A percentile compares a stretch with the other conserved stretches of the same genome.
Evolutionary conservation across 1,139 yeast genomes (phyloP).

Genomic region (Saccharomycopsis phalli): DNA sequence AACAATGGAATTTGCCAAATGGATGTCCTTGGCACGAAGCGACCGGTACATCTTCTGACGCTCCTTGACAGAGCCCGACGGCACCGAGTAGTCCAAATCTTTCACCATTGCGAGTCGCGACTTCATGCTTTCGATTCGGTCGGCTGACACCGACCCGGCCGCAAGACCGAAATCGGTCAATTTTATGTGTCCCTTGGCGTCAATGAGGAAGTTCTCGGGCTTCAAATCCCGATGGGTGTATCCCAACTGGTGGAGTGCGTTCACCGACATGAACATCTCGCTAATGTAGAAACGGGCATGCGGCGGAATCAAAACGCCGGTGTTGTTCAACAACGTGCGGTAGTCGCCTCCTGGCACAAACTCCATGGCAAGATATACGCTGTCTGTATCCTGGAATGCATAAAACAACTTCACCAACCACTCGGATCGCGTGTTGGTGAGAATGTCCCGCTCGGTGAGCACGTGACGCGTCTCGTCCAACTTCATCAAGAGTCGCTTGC

Average conservation of each 20-base stretch:
- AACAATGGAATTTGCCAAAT: constrained; percentile 89
- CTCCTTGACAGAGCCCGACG: constrained; percentile 72
- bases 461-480: constrained; percentile 95
- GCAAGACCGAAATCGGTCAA: constrained; percentile 97
- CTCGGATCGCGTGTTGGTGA: constrained; percentile 89
- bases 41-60: constrained; percentile 80
- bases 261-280: constrained; percentile 94
- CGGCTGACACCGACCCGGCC: constrained; percentile 90
- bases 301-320: constrained; percentile 86
- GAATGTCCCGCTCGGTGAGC: constrained; percentile 88
- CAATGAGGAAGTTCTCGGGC: constrained; percentile 94
- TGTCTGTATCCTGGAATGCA: constrained; percentile 90
- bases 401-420: constrained; percentile 92
- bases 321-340: constrained; percentile 85
- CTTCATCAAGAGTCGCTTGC: constrained; percentile 77
- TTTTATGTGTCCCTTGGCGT: constrained; percentile 90
- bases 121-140: constrained; percentile 89
- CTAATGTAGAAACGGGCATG: constrained; percentile 93
- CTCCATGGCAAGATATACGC: constrained; percentile 95
- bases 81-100: constrained; percentile 55
- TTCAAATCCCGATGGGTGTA: constrained; percentile 95
- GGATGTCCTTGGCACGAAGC: constrained; percentile 54
- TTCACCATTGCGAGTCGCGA: constrained; percentile 74
- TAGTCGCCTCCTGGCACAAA: constrained; percentile 99
- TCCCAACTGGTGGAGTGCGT: constrained; percentile 88